Conservation (phyloP, 768 basidiomycete species). For the Porphyrellus cyaneotinctus region DNA sequence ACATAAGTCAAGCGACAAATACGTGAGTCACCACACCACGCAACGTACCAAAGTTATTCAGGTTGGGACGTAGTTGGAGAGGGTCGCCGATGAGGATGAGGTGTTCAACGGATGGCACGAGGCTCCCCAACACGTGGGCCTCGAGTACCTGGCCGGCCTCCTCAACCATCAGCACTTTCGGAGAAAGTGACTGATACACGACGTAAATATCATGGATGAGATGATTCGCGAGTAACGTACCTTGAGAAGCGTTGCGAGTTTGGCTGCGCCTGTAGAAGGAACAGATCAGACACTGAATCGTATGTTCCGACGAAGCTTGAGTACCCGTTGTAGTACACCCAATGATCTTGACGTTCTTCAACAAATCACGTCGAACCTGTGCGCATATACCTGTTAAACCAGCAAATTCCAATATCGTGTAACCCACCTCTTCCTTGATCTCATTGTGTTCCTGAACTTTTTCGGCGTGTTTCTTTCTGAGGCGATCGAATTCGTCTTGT, state of each 20-base stretch:
- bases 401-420: neutral
- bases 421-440: constrained; percentile 51
- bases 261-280: constrained; percentile 54
- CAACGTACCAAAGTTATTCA: constrained; percentile 57
- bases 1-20: neutral
- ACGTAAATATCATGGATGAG: neutral
- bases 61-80: constrained; percentile 63
- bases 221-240: constrained; percentile 30
- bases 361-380: constrained; percentile 53
- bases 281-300: neutral
- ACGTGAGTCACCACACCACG: neutral
- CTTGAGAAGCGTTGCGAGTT: constrained; percentile 53
- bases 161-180: constrained; percentile 66
- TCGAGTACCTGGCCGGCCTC: constrained; percentile 83
- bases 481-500: constrained; percentile 39
- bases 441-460: constrained; percentile 36
- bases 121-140: constrained; percentile 62
- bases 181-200: constrained; percentile 46
- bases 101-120: constrained; percentile 66
- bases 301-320: neutral
- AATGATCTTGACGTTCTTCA: constrained; percentile 55
- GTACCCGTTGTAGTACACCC: constrained; percentile 76
- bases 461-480: constrained; percentile 40
- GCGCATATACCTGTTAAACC: neutral
- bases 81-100: constrained; percentile 82